phyloP scores from a whole-genome alignment of 441 rosid species.

The Macaranga tanarius region DNA sequence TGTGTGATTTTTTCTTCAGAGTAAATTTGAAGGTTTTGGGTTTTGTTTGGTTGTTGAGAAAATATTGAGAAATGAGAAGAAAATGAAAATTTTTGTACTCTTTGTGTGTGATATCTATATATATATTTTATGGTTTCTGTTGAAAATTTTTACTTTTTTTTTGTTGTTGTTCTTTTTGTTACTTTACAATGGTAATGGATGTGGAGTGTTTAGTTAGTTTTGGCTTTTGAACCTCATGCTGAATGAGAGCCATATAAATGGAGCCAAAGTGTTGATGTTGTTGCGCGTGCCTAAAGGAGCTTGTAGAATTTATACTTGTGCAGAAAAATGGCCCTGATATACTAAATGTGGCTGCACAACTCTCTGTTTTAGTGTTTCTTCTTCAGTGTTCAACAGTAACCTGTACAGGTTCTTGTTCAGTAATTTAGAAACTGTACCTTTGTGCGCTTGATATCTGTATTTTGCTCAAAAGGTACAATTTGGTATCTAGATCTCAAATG shows the following conservation, averaged over 20 bases:
- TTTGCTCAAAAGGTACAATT: background rate
- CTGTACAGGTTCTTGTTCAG: background rate
- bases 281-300: background rate
- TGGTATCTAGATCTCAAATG: background rate
- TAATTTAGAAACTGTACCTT: background rate
- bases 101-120: background rate
- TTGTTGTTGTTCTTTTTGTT: background rate
- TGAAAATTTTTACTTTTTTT: background rate
- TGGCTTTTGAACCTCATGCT: background rate
- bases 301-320: background rate
- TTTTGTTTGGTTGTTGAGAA: constrained; percentile 22
- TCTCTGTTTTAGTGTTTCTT: background rate
- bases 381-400: background rate
- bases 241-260: background rate
- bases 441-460: background rate
- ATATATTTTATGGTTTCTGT: background rate
- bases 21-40: constrained; percentile 16
- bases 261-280: background rate
- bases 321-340: background rate
- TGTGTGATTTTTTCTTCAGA: constrained; percentile 19
- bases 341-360: background rate
- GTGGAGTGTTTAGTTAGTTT: background rate
- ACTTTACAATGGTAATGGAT: background rate
- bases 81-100: background rate
- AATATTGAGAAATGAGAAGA: constrained; percentile 9